Conservation (phyloP, 2,329 filamentous ascomycete species). For the Penicillium brevicompactum region DNA sequence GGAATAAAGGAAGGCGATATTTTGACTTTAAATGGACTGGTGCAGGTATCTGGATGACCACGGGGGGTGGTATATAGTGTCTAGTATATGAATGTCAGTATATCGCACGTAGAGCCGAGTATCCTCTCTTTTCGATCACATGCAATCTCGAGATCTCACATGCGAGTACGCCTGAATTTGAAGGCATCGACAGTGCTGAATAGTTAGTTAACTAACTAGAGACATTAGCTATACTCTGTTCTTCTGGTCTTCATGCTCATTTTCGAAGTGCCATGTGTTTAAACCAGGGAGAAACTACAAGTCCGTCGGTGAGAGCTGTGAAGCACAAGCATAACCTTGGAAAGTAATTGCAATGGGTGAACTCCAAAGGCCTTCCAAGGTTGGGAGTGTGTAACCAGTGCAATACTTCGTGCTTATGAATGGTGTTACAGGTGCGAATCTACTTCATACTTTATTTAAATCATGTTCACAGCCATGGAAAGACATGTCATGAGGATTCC, state of each 20-base stretch:
- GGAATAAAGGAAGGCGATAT: conserved; percentile 18
- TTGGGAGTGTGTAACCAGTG: too few species aligned
- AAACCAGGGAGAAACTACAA: too few species aligned
- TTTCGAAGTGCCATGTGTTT: too few species aligned
- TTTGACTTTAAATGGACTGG: neutral
- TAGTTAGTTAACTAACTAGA: too few species aligned
- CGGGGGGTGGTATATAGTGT: neutral
- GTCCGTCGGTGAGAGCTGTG: too few species aligned
- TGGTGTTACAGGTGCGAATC: neutral
- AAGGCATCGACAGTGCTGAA: neutral
- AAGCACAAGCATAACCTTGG: too few species aligned
- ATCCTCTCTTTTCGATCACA: neutral
- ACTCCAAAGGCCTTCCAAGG: too few species aligned
- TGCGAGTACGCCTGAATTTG: neutral
- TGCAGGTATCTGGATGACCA: neutral
- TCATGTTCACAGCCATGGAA: neutral
- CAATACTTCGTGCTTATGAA: neutral
- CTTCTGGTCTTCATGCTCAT: too few species aligned
- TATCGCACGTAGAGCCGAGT: neutral
- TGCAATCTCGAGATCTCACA: neutral
- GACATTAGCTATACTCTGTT: neutral
- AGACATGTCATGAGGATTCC: conserved; percentile 1
- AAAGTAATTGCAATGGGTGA: too few species aligned
- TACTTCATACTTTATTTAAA: neutral
- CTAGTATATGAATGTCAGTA: neutral